A percentile compares a stretch with the other conserved stretches of the same genome.
Conservation (phyloP, 1,284 basidiomycete genomes). For the Marasmius sp. region DNA sequence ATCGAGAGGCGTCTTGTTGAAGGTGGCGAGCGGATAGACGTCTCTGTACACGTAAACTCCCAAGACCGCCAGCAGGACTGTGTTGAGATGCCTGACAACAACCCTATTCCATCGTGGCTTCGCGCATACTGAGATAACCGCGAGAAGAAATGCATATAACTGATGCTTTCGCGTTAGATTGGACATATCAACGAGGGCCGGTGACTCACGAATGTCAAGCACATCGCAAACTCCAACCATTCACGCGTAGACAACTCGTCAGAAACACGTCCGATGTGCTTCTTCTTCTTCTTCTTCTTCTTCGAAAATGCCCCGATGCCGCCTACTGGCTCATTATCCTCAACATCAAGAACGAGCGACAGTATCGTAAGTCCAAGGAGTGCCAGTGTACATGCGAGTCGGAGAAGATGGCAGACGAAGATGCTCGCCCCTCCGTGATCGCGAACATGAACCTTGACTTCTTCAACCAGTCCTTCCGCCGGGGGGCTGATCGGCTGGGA, state of each 20-base stretch:
- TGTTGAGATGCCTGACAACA: constrained; percentile 30
- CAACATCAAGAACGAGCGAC: constrained; percentile 24
- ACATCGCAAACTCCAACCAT: constrained; percentile 30
- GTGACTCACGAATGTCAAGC: constrained; percentile 31
- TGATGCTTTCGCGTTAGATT: constrained; percentile 3
- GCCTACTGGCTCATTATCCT: background rate
- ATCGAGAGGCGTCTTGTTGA: constrained; percentile 32
- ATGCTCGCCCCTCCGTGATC: constrained; percentile 29
- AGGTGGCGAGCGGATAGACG: constrained; percentile 61
- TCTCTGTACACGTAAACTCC: constrained; percentile 61
- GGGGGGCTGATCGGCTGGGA: constrained; percentile 6
- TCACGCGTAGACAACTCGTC: constrained; percentile 17
- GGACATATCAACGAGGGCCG: background rate
- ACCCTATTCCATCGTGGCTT: constrained; percentile 27
- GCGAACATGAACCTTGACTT: constrained; percentile 25
- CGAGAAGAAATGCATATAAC: constrained; percentile 29
- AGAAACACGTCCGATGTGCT: background rate
- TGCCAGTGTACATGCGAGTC: constrained; percentile 34
- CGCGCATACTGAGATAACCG: constrained; percentile 27
- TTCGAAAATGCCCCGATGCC: background rate
- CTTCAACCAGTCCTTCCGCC: constrained; percentile 18
- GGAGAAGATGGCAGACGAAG: constrained; percentile 33
- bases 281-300: background rate
- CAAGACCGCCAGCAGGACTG: constrained; percentile 36
- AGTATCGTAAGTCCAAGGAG: constrained; percentile 38